Base-by-base conservation (phyloP, 1,284 basidiomycete genomes). In the Thelephora terrestris region DNA sequence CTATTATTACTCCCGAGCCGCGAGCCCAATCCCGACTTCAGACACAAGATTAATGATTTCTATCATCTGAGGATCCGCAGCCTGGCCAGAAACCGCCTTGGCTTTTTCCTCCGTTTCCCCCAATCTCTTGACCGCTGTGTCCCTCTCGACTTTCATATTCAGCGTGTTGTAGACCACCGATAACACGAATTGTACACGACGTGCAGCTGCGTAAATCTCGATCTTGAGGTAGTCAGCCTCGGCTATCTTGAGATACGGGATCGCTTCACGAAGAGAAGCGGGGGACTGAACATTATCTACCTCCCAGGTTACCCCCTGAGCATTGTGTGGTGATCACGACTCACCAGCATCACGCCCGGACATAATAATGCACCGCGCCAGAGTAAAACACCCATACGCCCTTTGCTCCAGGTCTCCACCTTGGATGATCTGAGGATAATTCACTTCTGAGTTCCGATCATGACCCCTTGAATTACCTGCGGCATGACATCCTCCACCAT, bases 401-500 rank as follows among this genome's bases (percentile, higher is more conserved):
- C 85, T 74, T 51, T 81, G 80, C 58, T 90, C 86, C 12, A 81
- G 58, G 55, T 90, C 84, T 46, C 78, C 72, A 3, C 83, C 85
- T 47, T 66, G 69, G 47, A 89, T 76, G 32, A 90, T 64, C 85
- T 89, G 55, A n/a, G 25, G 20, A 49, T 50, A 29, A 5, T 21
- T 10, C 21, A 21, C 36, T 16, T 29, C 14, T 6, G n/a, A 21
- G 17, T n/a, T 42, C 12, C 17, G 17, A 12, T 20, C 14, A 20
- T 12, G 25, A 32, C 7, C 3, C 6, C 12, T 32, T 14, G 9
- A 42, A 48, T 50, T 50, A 81, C 86, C 68, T 89, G 87, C 23
- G 87, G 85, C 71, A 90, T 74, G 43, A 88, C 76, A 53, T 85
- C 85, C 46, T 87, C 81, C 39, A 90, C 57, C 47, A 88, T 71